phyloP scores from a whole-genome alignment of 2,329 filamentous ascomycete species.

The Botrytis tulipae region DNA sequence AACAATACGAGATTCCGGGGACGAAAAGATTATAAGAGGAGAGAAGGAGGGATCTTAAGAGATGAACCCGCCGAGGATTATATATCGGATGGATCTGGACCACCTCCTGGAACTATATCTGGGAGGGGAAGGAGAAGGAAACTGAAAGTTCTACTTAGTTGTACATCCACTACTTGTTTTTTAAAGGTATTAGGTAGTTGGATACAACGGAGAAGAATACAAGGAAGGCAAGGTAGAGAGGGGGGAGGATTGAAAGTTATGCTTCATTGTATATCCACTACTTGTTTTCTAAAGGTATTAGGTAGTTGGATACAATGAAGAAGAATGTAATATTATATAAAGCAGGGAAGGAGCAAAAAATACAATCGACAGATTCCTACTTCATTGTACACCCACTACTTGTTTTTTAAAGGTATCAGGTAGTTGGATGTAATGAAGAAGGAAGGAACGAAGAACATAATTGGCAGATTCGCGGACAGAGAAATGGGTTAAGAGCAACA shows the following conservation, averaged over 20 bases:
- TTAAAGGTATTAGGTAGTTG: too few species aligned
- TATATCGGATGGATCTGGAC: background rate
- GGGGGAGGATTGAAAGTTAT: too few species aligned
- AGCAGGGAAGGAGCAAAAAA: background rate
- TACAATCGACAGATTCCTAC: background rate
- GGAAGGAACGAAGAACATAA: background rate
- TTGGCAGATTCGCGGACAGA: background rate
- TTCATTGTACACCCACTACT: background rate
- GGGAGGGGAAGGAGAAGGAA: too few species aligned
- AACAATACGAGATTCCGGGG: background rate
- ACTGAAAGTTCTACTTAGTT: background rate
- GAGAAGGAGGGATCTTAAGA: background rate
- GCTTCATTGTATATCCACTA: too few species aligned
- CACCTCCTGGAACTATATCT: background rate
- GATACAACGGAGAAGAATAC: too few species aligned
- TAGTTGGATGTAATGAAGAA: background rate
- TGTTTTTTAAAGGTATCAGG: background rate
- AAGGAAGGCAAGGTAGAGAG: too few species aligned
- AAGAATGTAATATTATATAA: too few species aligned
- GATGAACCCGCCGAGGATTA: background rate
- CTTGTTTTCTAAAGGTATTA: too few species aligned
- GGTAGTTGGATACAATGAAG: too few species aligned
- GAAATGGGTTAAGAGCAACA: background rate
- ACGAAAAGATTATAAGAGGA: background rate
- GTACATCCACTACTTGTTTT: background rate